Base-by-base conservation (phyloP, 1,284 basidiomycete genomes). In the Irpex rosettiformis region DNA sequence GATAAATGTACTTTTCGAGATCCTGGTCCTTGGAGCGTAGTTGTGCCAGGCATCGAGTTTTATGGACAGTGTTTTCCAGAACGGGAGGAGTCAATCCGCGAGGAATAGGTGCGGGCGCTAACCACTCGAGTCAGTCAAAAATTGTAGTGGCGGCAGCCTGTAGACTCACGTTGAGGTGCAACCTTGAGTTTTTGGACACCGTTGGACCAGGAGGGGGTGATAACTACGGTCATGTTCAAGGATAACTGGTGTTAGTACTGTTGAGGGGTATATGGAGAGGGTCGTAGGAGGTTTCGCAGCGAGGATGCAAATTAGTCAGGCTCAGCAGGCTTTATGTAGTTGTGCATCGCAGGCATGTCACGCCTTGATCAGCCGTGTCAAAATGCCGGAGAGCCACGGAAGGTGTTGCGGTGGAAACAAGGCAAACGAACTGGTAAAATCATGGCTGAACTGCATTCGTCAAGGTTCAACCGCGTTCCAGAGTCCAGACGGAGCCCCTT, bases 1-100 rank as follows among this genome's bases (percentile, higher is more conserved):
- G 83, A 70, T 85, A 93, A 66, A 94, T 92, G 73, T 94, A 88
- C 75, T 93, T 91, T 68, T 92, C 90, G 58, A 93, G 83, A 55
- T 71, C 68, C 66, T 83, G 85, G 70, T 85, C 81, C 73, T 93
- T 93, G 47, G 85, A 85, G 51, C 85, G 83, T 13, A 94, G 75
- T 70, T 94, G 91, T 18, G 73, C 74, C 55, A 91, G 73, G 66
- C 82, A 85, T 57, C 89, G 87, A 25, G 77, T 63, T 51, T 76
- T 72, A 67, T 93, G 91, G 28, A 84, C 66, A 5, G 72, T 63
- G 5, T 77, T 74, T 54, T 86, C 77, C 56, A 87, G 77, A 2
- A 77, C 79, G 5, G 88, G 83, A 16, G 92, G 91, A 1, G 83
- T 72, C 25, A 89, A 74, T 28, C 92, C 91, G 52, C 75, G 78